phyloP scores from a whole-genome alignment of 2,329 filamentous ascomycete species.

The Paecilomyces sp. region DNA sequence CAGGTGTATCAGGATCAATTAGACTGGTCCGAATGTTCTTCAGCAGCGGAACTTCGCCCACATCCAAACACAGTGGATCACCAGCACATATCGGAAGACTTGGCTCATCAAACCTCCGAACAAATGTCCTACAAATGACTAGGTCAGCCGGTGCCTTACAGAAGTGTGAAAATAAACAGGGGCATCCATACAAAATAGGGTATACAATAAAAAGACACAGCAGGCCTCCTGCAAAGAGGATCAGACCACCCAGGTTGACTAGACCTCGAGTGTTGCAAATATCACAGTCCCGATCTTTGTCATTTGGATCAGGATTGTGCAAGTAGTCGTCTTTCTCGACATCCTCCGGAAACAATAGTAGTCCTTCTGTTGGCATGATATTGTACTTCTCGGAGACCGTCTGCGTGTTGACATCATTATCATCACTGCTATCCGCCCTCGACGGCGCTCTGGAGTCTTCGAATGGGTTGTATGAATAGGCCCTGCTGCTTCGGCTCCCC shows the following conservation, averaged over 20 bases:
- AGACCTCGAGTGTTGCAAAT: slow-evolving; percentile 59
- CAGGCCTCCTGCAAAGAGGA: slow-evolving; percentile 53
- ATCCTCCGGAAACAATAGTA: slow-evolving; percentile 63
- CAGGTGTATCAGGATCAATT: slow-evolving; percentile 62
- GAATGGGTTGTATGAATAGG: slow-evolving; percentile 48
- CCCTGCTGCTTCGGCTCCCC: slow-evolving; percentile 46
- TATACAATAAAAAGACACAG: slow-evolving; percentile 62
- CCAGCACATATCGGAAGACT: slow-evolving; percentile 22
- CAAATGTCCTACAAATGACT: slow-evolving; percentile 46
- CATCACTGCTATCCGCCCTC: slow-evolving; percentile 52
- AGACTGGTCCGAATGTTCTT: slow-evolving; percentile 54
- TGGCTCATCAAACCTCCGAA: slow-evolving; percentile 37
- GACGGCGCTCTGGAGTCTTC: slow-evolving; percentile 55
- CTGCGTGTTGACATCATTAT: slow-evolving; percentile 61
- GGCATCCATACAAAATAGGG: slow-evolving; percentile 54
- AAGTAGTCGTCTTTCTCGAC: slow-evolving; percentile 67
- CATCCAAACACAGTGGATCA: slow-evolving; percentile 43
- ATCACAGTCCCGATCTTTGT: slow-evolving; percentile 56
- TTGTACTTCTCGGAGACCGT: slow-evolving; percentile 69
- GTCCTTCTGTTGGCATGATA: slow-evolving; percentile 59
- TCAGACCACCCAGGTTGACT: slow-evolving; percentile 57
- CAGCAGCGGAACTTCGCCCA: slow-evolving; percentile 45
- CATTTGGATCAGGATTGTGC: slow-evolving; percentile 62
- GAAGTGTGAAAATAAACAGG: background rate
- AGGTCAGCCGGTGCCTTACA: background rate